Evolutionary conservation across 805 yeast genomes (phyloP).

Genomic region (Candida oleophila): DNA sequence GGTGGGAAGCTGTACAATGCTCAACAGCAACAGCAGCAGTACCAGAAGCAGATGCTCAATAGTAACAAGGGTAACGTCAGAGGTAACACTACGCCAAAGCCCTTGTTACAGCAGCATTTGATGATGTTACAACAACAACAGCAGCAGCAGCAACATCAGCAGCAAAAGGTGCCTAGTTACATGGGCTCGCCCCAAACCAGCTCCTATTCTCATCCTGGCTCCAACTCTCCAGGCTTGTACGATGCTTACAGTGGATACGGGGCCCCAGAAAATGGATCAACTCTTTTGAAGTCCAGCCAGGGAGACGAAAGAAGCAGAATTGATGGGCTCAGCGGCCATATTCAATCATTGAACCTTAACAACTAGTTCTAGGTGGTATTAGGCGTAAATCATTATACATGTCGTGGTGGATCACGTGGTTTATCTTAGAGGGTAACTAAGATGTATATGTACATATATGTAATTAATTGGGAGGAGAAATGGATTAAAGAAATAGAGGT

Average conservation of each 20-base stretch:
- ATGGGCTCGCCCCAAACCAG: conserved; percentile 2
- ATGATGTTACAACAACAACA: conserved; percentile 1
- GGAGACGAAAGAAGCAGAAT: conserved; percentile 10
- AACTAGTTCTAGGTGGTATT: conserved; percentile 7
- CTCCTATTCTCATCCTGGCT: conserved; percentile 15
- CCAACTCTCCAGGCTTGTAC: conserved; percentile 25
- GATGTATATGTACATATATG: background rate
- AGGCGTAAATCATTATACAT: background rate
- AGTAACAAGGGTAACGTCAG: background rate
- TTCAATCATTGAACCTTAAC: conserved; percentile 34
- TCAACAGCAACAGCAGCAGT: conserved; percentile 18
- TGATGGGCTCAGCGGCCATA: conserved; percentile 27
- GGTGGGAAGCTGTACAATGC: conserved; percentile 5
- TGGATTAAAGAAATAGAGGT: background rate
- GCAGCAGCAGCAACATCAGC: conserved; percentile 8
- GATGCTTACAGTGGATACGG: conserved; percentile 11
- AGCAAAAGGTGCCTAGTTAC: conserved; percentile 7
- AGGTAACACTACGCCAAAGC: conserved; percentile 5
- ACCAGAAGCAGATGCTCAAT: conserved; percentile 6
- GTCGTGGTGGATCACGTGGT: background rate
- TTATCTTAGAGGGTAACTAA: background rate
- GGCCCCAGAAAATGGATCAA: conserved; percentile 9
- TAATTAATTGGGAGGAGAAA: background rate
- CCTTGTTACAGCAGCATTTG: conserved; percentile 7
- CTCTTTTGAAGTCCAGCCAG: conserved; percentile 14